Conservation (phyloP, 2,329 filamentous ascomycete species). For the Apiospora sp. region DNA sequence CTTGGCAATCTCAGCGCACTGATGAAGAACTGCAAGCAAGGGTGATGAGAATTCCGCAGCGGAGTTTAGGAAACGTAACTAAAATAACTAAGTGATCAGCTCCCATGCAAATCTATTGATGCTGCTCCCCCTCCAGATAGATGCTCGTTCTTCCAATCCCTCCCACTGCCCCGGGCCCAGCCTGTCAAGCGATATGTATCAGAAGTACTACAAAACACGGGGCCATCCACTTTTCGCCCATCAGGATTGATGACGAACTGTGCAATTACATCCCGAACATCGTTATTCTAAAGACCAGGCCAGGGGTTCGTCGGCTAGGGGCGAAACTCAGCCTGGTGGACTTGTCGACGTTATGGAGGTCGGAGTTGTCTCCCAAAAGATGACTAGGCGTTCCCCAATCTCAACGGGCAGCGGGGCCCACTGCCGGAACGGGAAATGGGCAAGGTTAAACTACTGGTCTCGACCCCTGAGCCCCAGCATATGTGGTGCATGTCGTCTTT, state of each 20-base stretch:
- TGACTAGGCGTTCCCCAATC: neutral
- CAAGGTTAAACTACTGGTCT: slow-evolving; percentile 5
- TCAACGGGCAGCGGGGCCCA: neutral
- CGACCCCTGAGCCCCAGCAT: neutral
- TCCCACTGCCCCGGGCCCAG: neutral
- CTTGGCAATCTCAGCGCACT: neutral
- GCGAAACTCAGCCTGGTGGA: neutral
- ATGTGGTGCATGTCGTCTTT: neutral
- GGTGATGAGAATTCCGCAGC: neutral
- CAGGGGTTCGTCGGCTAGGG: neutral
- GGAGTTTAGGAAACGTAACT: neutral
- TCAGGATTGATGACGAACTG: neutral
- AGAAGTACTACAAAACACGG: neutral
- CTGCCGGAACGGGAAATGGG: neutral
- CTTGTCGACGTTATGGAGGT: slow-evolving; percentile 2
- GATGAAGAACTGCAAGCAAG: slow-evolving; percentile 1
- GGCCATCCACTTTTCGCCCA: neutral
- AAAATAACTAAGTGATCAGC: neutral
- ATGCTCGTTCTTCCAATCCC: neutral
- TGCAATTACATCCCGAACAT: neutral
- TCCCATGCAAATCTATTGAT: neutral
- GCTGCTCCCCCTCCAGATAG: neutral
- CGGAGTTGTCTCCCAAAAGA: slow-evolving; percentile 5
- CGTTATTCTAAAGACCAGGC: neutral
- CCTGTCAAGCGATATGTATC: neutral